Conservation (phyloP, 306 rosid species). For the Cicer judaicum region DNA sequence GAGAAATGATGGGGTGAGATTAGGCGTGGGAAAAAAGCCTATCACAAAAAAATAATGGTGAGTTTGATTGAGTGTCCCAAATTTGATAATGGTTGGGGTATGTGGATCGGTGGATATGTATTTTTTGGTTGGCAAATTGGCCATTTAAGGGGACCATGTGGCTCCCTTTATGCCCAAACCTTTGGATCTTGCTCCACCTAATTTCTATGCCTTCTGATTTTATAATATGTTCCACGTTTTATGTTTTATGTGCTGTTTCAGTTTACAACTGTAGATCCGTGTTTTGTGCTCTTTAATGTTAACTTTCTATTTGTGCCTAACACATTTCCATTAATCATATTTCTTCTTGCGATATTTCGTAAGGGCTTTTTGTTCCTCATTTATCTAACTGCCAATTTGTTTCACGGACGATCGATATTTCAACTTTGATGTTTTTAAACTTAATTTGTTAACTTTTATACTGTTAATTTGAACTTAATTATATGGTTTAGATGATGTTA, state of each 20-base stretch:
- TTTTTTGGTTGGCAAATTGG: slow-evolving; percentile 45
- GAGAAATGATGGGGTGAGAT: slow-evolving; percentile 46
- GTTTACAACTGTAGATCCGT: slow-evolving; percentile 48
- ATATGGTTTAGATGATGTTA: too few relatives aligned
- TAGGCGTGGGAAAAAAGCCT: slow-evolving; percentile 62
- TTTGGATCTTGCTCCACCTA: slow-evolving; percentile 21
- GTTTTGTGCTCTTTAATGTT: slow-evolving; percentile 54
- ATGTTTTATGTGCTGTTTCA: slow-evolving; percentile 41
- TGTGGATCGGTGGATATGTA: slow-evolving; percentile 27
- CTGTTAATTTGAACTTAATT: too few relatives aligned
- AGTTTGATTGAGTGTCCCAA: slow-evolving; percentile 55
- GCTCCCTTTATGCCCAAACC: slow-evolving; percentile 53
- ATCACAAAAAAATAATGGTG: slow-evolving; percentile 52
- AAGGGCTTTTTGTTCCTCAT: too few relatives aligned
- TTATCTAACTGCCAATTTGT: too few relatives aligned
- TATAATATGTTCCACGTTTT: slow-evolving; percentile 49
- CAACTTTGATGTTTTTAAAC: too few relatives aligned
- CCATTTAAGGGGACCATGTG: slow-evolving; percentile 55
- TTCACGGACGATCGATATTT: too few relatives aligned
- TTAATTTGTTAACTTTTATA: too few relatives aligned
- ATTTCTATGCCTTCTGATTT: slow-evolving; percentile 34
- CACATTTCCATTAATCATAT: slow-evolving; percentile 29
- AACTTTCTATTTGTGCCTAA: slow-evolving; percentile 7
- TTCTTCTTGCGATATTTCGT: neutral
- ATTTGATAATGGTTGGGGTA: slow-evolving; percentile 42